Base-by-base conservation (phyloP, 495 filamentous ascomycete genomes). In the Wilcoxina mikolae region DNA sequence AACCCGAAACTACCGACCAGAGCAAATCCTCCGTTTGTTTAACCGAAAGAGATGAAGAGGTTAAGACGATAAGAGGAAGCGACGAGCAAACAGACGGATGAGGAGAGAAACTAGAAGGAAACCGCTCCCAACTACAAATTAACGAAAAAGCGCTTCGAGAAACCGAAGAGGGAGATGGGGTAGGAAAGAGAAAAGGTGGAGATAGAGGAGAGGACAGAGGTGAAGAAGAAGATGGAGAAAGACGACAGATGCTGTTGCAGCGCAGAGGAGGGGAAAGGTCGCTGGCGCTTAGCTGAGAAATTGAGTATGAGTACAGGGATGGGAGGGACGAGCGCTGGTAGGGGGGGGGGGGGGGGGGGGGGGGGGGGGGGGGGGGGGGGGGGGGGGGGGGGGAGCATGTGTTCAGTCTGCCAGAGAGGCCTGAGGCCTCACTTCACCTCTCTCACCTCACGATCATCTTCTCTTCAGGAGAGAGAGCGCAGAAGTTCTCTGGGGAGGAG, bases 111-210 rank as follows among this genome's bases (percentile, higher is more conserved):
- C n/a, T 20, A 46, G 22, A 46, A 46, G 43, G 43, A 46, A 46
- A 46, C 43, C n/a, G 43, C 43, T 46, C 43, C 43, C n/a, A 51
- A n/a, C n/a, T 26, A 27, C 15, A 15, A 51, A 51, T 2, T 51
- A 1, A 51, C 1, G n/a, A 2, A 51, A 51, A 51, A 15, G 27
- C 22, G 47, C 27, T 15, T 24, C 11, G 27, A 27, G 31, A 22
- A 33, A 2, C 22, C 47, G 47, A 4, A 29, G 2, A 15, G 31
- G 47, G 47, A 51, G 24, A 31, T 15, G 24, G 27, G 47, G 23
- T 25, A 22, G n/a, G n/a, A n/a, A n/a, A n/a, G n/a, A n/a, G n/a
- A n/a, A n/a, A n/a, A n/a, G 46, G 17, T 11, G 27, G 27, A 22
- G 47, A 15, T 15, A 31, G 11, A 26, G 31, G 26, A 33, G n/a